Base-by-base conservation (phyloP, 1,139 yeast genomes). In the Blastobotrys proliferans region DNA sequence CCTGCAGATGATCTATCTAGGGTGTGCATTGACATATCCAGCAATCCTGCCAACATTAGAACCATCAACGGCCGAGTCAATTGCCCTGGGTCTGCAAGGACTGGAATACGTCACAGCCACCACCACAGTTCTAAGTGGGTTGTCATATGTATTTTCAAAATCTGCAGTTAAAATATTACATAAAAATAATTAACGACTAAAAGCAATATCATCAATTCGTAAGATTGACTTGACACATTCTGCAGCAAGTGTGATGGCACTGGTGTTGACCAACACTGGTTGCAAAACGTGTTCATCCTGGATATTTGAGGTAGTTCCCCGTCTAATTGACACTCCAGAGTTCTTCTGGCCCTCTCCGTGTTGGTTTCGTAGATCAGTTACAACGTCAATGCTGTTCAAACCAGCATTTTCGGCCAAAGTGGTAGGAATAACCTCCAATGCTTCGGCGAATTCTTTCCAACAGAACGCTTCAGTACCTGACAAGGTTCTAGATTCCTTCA, bases 391-490 rank as follows among this genome's bases (percentile, higher is more conserved):
- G 52, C 96, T 88, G 64, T 92, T 88, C 63, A 92, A 71, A 47
- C 99, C 99, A 13, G 98, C 97, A 63, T 92, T 94, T 68, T 94
- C 98, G 8, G 99, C 97, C 53, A 92, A 74, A 2, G 98, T 94
- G 3, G 96, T 87, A 52, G 98, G 98, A 51, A 92, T 87, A 33
- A 92, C 92, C 67, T 92, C 98, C 55, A 92, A 73, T 2, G 98
- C 97, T 58, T 83, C 81, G 17, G 98, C 97, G 69, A 87, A 92
- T 66, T 90, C 98, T 61, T 83, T 84, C 81, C 90, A 92, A 56
- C 95, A 94, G 57, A 88, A 82, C 44, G 94, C 94, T 64, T 92
- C 97, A 6, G 90, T 88, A 38, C 99, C 98, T 17, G 87, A 76
- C 52, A 86, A 72, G 37, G 79, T 70, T 50, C 83, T 77, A 17